These are phyloP conservation scores for Eremothecium coryli DNA, from an alignment of 1,139 yeast genomes.

Conservation along the genomic window DNA sequence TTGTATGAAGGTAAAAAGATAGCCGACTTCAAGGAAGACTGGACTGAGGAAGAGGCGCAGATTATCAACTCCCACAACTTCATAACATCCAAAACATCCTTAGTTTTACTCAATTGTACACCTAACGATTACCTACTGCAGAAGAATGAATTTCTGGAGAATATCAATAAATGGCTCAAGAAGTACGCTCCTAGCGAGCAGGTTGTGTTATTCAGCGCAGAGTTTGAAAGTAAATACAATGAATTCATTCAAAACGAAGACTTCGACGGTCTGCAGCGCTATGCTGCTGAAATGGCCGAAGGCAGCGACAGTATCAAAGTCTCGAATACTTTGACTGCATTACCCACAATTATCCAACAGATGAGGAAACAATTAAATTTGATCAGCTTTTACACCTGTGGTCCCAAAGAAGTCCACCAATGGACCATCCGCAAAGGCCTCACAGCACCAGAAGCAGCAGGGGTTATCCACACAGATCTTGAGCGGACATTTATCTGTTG, in stretches of 20 bases:
- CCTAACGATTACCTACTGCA: slow-evolving; percentile 43
- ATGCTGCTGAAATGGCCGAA: slow-evolving; percentile 19
- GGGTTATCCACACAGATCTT: slow-evolving; percentile 82
- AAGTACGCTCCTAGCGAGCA: slow-evolving; percentile 49
- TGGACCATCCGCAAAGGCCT: slow-evolving; percentile 82
- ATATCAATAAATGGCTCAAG: slow-evolving; percentile 44
- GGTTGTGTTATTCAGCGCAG: slow-evolving; percentile 51
- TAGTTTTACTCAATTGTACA: slow-evolving; percentile 51
- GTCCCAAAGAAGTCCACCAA: slow-evolving; percentile 81
- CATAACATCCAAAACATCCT: slow-evolving; percentile 63
- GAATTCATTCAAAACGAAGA: slow-evolving; percentile 24
- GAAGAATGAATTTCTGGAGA: slow-evolving; percentile 38
- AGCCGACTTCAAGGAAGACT: slow-evolving; percentile 35
- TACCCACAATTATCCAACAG: slow-evolving; percentile 41
- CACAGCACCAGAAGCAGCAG: slow-evolving; percentile 88
- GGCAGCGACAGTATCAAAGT: slow-evolving; percentile 22
- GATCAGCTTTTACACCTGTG: slow-evolving; percentile 86
- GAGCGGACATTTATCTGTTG: slow-evolving; percentile 79
- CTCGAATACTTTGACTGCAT: slow-evolving; percentile 23
- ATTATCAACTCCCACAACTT: slow-evolving; percentile 51
- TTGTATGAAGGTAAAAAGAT: slow-evolving; percentile 54
- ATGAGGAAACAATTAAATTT: slow-evolving; percentile 65
- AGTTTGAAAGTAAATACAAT: slow-evolving; percentile 40
- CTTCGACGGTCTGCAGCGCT: slow-evolving; percentile 21
- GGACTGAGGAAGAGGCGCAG: slow-evolving; percentile 50